These are phyloP conservation scores for Talaromyces sp. DNA, from an alignment of 2,329 filamentous ascomycete genomes.

Conservation along the genomic window DNA sequence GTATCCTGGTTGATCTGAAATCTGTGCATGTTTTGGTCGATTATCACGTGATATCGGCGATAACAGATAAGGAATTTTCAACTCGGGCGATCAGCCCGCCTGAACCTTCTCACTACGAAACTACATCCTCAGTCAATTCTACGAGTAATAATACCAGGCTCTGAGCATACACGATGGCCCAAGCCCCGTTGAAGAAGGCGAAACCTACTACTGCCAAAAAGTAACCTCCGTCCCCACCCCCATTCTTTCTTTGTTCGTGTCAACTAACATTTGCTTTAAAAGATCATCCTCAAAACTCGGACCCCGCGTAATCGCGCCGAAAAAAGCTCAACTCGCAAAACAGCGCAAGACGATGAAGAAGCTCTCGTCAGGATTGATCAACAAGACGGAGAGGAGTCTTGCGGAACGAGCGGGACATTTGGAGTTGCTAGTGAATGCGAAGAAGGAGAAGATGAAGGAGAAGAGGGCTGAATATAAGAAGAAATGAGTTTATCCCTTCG, in stretches of 20 bases:
- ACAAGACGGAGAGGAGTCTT: slow-evolving; percentile 64
- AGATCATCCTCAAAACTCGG: slow-evolving; percentile 50
- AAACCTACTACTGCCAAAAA: slow-evolving; percentile 13
- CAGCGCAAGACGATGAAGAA: slow-evolving; percentile 62
- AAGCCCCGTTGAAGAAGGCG: slow-evolving; percentile 17
- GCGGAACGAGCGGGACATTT: slow-evolving; percentile 67
- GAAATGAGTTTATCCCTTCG: not conserved
- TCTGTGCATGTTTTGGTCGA: not conserved
- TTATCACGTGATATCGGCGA: slow-evolving; percentile 12
- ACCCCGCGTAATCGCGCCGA: slow-evolving; percentile 61
- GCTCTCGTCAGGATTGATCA: slow-evolving; percentile 59
- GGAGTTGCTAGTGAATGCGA: slow-evolving; percentile 64
- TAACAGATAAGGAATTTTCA: slow-evolving; percentile 15
- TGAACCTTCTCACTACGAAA: not conserved
- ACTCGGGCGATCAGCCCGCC: not conserved
- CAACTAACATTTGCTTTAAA: not conserved
- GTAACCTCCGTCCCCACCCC: not conserved
- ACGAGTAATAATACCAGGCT: not conserved
- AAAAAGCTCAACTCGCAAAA: slow-evolving; percentile 59
- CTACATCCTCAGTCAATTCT: not conserved
- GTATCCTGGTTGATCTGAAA: not conserved
- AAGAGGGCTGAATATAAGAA: slow-evolving; percentile 23
- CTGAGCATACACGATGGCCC: slow-evolving; percentile 12
- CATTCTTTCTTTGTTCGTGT: too few relatives aligned
- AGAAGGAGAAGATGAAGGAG: slow-evolving; percentile 53